A percentile compares a stretch with the other conserved stretches of the same genome.
phyloP scores from a whole-genome alignment of 2,329 filamentous ascomycete genomes.

The Shiraia sp. region DNA sequence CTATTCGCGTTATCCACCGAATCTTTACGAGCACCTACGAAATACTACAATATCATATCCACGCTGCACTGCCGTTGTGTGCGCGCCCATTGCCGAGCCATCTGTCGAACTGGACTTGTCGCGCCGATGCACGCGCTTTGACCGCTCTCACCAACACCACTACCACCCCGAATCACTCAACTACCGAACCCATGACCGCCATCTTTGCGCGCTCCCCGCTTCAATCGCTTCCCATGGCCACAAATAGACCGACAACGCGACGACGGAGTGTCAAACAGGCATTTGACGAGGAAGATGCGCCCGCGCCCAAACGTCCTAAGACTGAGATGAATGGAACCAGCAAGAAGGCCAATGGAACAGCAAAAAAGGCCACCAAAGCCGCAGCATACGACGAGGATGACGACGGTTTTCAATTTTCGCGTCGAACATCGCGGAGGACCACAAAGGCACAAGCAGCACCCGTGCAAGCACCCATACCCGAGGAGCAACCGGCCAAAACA shows the following conservation, averaged over 20 bases:
- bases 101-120: constrained; percentile 8
- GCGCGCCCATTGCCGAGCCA: constrained; percentile 4
- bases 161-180: constrained; percentile 21
- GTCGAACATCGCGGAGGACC: constrained; percentile 41
- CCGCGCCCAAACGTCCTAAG: constrained; percentile 48
- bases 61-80: constrained; percentile 1
- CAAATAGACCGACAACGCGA: constrained; percentile 49
- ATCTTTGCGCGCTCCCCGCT: constrained; percentile 47
- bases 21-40: constrained; percentile 30
- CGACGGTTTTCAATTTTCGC: constrained; percentile 55
- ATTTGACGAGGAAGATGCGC: constrained; percentile 51
- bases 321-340: constrained; percentile 44
- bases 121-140: constrained; percentile 44
- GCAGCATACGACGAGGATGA: constrained; percentile 53
- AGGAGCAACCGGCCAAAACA: constrained; percentile 30
- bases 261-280: constrained; percentile 52
- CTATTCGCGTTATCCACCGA: constrained; percentile 40
- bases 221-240: constrained; percentile 53
- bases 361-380: constrained; percentile 43
- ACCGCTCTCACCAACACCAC: constrained; percentile 27
- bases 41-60: constrained; percentile 9
- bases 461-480: constrained; percentile 34
- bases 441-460: constrained; percentile 40
- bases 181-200: constrained; percentile 43
- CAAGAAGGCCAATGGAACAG: constrained; percentile 40